A percentile compares a stretch with the other conserved stretches of the same genome.
Evolutionary conservation across 106 monocot genomes (phyloP).

Genomic region (Dactylorhiza incarnata): DNA sequence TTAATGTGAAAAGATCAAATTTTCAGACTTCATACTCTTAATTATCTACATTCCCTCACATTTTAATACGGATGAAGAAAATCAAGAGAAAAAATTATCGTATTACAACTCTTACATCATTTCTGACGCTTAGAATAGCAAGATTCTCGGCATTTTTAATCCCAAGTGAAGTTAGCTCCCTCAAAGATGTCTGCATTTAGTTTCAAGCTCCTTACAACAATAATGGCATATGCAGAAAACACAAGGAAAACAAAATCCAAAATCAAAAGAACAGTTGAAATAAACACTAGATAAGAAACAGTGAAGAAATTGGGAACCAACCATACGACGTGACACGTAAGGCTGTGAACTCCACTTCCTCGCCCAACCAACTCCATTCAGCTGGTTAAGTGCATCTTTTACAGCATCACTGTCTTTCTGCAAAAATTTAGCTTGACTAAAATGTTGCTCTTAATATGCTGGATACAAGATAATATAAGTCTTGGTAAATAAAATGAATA

Average conservation of each 20-base stretch:
- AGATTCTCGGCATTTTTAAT: constrained; percentile 93
- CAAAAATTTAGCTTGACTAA: background rate
- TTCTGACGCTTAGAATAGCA: constrained; percentile 87
- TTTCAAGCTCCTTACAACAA: constrained; percentile 3
- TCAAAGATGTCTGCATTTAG: constrained; percentile 60
- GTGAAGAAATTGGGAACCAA: constrained; percentile 33
- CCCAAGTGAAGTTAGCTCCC: constrained; percentile 83
- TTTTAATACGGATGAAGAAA: no score
- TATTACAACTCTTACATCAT: constrained; percentile 56
- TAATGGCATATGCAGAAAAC: background rate
- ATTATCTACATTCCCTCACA: no score
- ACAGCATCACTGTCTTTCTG: constrained; percentile 80
- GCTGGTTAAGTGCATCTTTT: constrained; percentile 59
- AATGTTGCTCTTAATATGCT: background rate
- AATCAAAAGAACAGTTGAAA: no score
- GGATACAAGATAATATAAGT: background rate
- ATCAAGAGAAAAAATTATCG: background rate
- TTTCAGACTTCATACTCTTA: no score
- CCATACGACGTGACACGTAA: constrained; percentile 84
- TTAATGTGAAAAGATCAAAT: no score
- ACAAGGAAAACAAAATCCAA: no score
- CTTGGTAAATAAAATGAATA: no score
- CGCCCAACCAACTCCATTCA: constrained; percentile 75
- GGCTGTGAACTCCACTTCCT: constrained; percentile 91
- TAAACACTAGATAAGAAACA: no score